Evolutionary conservation across 2,329 filamentous ascomycete genomes (phyloP).

Genomic region (Claviceps spartinae): DNA sequence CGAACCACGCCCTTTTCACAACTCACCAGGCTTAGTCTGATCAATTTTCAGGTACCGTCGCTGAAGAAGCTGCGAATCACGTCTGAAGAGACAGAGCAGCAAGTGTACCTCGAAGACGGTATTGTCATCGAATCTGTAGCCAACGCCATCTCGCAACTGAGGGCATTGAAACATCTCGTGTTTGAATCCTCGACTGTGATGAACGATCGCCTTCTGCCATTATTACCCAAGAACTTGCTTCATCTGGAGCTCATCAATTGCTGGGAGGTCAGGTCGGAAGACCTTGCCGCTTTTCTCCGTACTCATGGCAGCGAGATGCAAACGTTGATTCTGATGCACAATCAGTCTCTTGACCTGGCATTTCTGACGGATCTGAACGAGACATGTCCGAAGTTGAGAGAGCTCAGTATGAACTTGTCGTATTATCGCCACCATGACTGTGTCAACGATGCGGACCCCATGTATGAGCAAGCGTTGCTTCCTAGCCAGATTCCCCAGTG

Average conservation of each 20-base stretch:
- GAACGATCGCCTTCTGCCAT: constrained; percentile 52
- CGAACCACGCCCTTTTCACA: constrained; percentile 38
- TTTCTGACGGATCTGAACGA: constrained; percentile 56
- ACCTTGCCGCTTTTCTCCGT: constrained; percentile 50
- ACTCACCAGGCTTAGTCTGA: constrained; percentile 43
- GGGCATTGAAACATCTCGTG: constrained; percentile 50
- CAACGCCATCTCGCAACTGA: constrained; percentile 31
- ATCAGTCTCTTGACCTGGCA: constrained; percentile 60
- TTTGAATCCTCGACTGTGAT: constrained; percentile 65
- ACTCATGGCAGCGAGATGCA: constrained; percentile 55
- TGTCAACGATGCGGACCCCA: constrained; percentile 59
- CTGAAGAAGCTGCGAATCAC: constrained; percentile 24
- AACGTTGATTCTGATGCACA: constrained; percentile 60
- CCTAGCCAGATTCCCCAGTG: constrained; percentile 58
- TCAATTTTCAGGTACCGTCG: constrained; percentile 48
- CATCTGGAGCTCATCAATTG: constrained; percentile 69
- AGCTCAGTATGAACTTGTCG: constrained; percentile 62
- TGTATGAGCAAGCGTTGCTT: constrained; percentile 56
- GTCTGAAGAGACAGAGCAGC: constrained; percentile 18
- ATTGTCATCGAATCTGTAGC: constrained; percentile 26
- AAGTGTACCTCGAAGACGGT: constrained; percentile 25
- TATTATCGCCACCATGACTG: constrained; percentile 60
- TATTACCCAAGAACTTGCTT: constrained; percentile 51
- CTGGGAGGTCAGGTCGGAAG: constrained; percentile 55
- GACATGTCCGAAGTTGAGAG: constrained; percentile 56